Percentiles rank a stretch among this genome's conserved stretches.
Conservation (phyloP, 1,139 yeast species). For the Blastobotrys buckinghamii region DNA sequence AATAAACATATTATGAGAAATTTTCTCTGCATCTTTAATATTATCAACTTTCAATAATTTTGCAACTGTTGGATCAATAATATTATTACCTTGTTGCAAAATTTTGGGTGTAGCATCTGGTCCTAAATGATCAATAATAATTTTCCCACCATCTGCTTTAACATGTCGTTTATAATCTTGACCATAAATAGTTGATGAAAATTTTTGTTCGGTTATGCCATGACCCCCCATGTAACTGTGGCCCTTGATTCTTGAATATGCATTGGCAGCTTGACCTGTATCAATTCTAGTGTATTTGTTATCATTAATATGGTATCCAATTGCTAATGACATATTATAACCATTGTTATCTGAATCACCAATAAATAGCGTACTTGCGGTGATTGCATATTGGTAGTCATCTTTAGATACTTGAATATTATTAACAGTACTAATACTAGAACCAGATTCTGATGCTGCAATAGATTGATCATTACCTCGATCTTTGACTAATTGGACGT, state of each 20-base stretch:
- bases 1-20: neutral
- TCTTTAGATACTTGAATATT: conserved; percentile 2
- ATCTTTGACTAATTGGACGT: conserved; percentile 12
- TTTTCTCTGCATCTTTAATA: neutral
- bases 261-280: conserved; percentile 16
- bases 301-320: conserved; percentile 5
- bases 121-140: conserved; percentile 10
- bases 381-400: conserved; percentile 11
- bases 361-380: conserved; percentile 2
- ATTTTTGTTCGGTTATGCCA: conserved; percentile 11
- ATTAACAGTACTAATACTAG: conserved; percentile 12
- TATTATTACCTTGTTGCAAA: neutral
- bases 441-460: conserved; percentile 13
- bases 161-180: conserved; percentile 14
- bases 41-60: neutral
- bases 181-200: neutral
- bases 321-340: conserved; percentile 46
- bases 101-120: neutral
- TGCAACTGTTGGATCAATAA: neutral
- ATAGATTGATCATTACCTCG: conserved; percentile 15
- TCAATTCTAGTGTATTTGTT: conserved; percentile 1
- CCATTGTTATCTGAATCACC: conserved; percentile 7
- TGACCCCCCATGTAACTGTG: conserved; percentile 10
- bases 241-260: conserved; percentile 13
- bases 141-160: conserved; percentile 14